These are phyloP conservation scores for Panicum hallii DNA, from an alignment of 202 grass and related monocot genomes.

Conservation along the genomic window DNA sequence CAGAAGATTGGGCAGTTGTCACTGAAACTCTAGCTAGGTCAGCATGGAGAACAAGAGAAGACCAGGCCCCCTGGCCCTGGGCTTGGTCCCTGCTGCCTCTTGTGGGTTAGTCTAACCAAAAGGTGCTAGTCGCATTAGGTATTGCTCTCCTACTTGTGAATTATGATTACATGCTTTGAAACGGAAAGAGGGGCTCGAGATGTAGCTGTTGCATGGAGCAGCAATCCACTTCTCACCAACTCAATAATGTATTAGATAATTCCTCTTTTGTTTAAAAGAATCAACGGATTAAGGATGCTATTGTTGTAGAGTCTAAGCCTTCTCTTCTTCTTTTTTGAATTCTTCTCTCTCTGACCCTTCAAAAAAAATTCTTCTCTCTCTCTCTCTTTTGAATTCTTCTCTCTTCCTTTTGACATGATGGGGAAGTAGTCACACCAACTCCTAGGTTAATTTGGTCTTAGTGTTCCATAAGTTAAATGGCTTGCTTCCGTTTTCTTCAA, in stretches of 20 bases:
- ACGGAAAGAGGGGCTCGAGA: slow-evolving; percentile 42
- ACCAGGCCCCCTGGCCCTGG: neutral
- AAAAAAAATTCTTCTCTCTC: neutral
- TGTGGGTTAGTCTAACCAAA: slow-evolving; percentile 29
- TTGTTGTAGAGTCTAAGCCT: neutral
- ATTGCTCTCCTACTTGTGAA: neutral
- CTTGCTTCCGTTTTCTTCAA: neutral
- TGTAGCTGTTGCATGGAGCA: slow-evolving; percentile 38
- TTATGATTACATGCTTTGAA: slow-evolving; percentile 32
- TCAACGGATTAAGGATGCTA: neutral
- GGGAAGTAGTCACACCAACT: slow-evolving; percentile 30
- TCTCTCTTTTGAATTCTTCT: neutral
- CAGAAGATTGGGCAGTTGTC: slow-evolving; percentile 35
- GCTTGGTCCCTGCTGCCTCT: slow-evolving; percentile 19
- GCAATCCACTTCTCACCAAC: slow-evolving; percentile 40
- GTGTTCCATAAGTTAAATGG: neutral
- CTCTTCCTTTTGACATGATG: slow-evolving; percentile 10
- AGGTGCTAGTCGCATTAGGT: neutral
- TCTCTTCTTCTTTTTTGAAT: neutral
- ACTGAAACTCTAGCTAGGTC: slow-evolving; percentile 13
- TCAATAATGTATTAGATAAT: neutral
- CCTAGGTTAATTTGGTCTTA: slow-evolving; percentile 14
- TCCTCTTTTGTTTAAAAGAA: slow-evolving; percentile 23
- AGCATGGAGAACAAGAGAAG: neutral
- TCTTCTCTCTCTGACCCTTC: neutral